Evolutionary conservation across 192 early-diverging fungal species (phyloP), one percentile per base, ranked within the genome.

Genomic region (Coemansia interrupta): DNA sequence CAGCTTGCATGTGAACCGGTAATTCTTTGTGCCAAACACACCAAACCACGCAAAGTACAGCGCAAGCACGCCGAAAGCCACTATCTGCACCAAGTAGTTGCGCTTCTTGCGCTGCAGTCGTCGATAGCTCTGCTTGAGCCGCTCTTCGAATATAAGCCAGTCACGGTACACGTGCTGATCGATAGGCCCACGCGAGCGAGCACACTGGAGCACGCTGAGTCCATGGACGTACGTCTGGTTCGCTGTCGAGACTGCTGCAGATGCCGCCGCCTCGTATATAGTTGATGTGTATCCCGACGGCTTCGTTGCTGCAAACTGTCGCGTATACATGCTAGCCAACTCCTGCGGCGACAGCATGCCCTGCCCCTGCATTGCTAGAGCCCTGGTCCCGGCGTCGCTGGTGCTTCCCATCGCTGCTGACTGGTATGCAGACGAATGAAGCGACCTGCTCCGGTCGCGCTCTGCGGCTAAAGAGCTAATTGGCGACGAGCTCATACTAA

Each of bases 61-160:
- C 23, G 62, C 63, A 48, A 79, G 76, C 8, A 79, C 54, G 53
- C 76, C 60, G 17, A 79, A 79, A 29, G 70, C 76, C 5, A 68
- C 49, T 29, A 79, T 70, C 49, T 79, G 76, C 24, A 65, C 70
- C 41, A 76, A 53, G 58, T 89, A 91, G 78, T 87, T 91, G 54
- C 83, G 85, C 58, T 87, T 85, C 39, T 87, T 80, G 54, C 82
- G 83, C 57, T 82, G 75, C 40, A 89, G 64, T 26, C 85, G 73
- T 9, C 81, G 71, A 70, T 88, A 80, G 72, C 88, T 91, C 61
- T 86, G 82, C 56, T 87, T 86, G 23, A 91, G 75, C 39, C 90
- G 73, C 66, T 91, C 90, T 54, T 91, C 90, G 66, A 91, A 91
- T 41, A 90, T 87, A 32, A 90, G 81, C 48, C 88, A 82, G 77